Percentiles rank a stretch among this genome's conserved stretches.
Conservation (phyloP, 768 basidiomycete species). For the Mycena sanguinolenta region DNA sequence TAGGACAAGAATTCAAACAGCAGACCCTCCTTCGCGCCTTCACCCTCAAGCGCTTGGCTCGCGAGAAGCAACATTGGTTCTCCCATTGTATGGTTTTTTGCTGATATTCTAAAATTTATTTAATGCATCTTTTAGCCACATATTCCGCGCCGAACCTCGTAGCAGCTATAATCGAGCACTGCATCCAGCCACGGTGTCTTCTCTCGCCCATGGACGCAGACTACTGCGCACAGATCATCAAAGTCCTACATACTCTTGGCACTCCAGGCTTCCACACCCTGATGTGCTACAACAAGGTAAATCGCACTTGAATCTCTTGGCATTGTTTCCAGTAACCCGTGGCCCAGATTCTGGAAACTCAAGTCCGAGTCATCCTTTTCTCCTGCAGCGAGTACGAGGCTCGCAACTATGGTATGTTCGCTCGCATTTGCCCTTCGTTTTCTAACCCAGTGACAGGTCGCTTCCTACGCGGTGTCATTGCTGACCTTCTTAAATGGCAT, state of each 20-base stretch:
- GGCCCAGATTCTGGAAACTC: constrained; percentile 83
- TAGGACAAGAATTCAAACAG: constrained; percentile 81
- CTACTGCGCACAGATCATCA: constrained; percentile 92
- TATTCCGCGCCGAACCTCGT: constrained; percentile 64
- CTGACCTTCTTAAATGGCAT: constrained; percentile 86
- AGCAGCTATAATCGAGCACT: constrained; percentile 84
- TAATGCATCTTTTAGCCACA: constrained; percentile 47
- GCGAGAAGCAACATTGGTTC: constrained; percentile 90
- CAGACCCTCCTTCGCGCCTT: constrained; percentile 79
- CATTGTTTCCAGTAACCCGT: constrained; percentile 6
- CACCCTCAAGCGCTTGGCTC: constrained; percentile 80
- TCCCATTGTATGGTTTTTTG: constrained; percentile 61
- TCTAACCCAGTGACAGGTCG: constrained; percentile 67
- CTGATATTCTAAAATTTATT: background rate
- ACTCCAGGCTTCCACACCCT: constrained; percentile 91
- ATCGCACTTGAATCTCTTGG: constrained; percentile 26
- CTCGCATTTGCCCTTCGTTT: background rate
- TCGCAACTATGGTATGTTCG: constrained; percentile 84
- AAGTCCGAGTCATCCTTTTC: constrained; percentile 87
- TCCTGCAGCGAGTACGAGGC: constrained; percentile 97
- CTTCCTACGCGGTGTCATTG: constrained; percentile 84
- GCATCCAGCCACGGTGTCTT: constrained; percentile 91
- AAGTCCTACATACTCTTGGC: constrained; percentile 88
- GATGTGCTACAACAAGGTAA: constrained; percentile 85
- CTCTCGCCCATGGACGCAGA: constrained; percentile 98